A percentile compares a stretch with the other conserved stretches of the same genome.
phyloP scores from a whole-genome alignment of 306 rosid genomes.

The Lathyrus oleraceus region DNA sequence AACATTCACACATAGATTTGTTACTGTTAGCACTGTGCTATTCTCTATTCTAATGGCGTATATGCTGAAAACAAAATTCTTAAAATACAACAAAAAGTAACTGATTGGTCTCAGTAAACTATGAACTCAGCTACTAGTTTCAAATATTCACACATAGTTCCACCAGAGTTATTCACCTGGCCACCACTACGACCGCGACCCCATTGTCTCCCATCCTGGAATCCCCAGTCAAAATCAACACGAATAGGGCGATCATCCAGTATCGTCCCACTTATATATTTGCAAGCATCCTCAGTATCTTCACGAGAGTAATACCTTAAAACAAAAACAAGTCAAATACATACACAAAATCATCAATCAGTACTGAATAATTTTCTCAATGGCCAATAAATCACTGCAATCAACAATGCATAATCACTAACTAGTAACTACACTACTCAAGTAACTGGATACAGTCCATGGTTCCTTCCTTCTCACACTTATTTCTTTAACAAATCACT shows the following conservation, averaged over 20 bases:
- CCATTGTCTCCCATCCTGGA: conserved; percentile 98
- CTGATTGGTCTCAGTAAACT: neutral
- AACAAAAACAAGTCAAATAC: conserved; percentile 21
- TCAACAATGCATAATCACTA: neutral
- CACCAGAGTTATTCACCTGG: conserved; percentile 52
- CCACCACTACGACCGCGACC: conserved; percentile 99
- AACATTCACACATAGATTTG: neutral
- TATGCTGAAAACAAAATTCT: neutral
- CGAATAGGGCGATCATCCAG: conserved; percentile 99
- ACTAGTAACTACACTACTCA: neutral
- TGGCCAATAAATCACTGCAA: conserved; percentile 5
- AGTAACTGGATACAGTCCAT: neutral
- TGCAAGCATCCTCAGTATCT: conserved; percentile 94
- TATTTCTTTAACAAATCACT: too few relatives aligned
- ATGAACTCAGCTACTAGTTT: neutral
- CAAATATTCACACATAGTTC: neutral
- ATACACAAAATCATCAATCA: conserved; percentile 11
- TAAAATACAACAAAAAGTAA: neutral
- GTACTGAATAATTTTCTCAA: neutral
- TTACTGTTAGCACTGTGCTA: neutral
- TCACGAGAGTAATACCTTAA: conserved; percentile 87
- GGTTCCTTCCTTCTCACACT: neutral
- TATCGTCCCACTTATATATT: conserved; percentile 90
- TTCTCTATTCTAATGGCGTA: neutral
- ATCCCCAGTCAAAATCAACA: conserved; percentile 99